phyloP scores from a whole-genome alignment of 495 filamentous ascomycete genomes.

The Annulohypoxylon moriforme region DNA sequence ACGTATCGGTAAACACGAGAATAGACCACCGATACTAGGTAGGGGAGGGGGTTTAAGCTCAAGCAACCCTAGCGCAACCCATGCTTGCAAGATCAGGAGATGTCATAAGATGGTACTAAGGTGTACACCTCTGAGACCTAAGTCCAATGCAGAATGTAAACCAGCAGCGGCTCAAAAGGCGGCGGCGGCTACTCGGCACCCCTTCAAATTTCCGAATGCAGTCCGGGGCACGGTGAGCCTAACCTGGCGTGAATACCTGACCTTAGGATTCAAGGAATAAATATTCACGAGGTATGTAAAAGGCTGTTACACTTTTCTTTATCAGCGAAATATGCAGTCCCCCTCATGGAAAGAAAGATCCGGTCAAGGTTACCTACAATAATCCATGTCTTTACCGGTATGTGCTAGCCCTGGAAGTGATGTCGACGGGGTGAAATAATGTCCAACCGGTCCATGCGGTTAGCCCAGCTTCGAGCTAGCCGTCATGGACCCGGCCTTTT shows the following conservation, averaged over 20 bases:
- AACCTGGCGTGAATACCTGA: slow-evolving; percentile 2
- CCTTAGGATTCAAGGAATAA: slow-evolving; percentile 22
- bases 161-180: slow-evolving; percentile 22
- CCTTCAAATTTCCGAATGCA: slow-evolving; percentile 37
- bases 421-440: slow-evolving; percentile 12
- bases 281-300: slow-evolving; percentile 8
- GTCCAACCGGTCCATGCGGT: slow-evolving; percentile 20
- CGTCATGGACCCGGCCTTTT: slow-evolving; percentile 35
- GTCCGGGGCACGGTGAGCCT: slow-evolving; percentile 32
- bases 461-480: slow-evolving; percentile 26
- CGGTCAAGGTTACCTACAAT: slow-evolving; percentile 13
- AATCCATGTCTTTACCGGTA: slow-evolving; percentile 17
- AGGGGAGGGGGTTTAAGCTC: slow-evolving; percentile 16
- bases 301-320: slow-evolving; percentile 4
- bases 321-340: slow-evolving; percentile 14
- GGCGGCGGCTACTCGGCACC: slow-evolving; percentile 39
- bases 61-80: slow-evolving; percentile 31
- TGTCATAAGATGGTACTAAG: slow-evolving; percentile 34
- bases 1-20: slow-evolving; percentile 32
- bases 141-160: slow-evolving; percentile 17
- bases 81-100: slow-evolving; percentile 41
- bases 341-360: slow-evolving; percentile 5
- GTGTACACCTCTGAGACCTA: slow-evolving; percentile 17
- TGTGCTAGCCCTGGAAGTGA: neutral
- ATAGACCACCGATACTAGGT: too few species aligned